phyloP scores from a whole-genome alignment of 306 rosid species.

The Malus asiatica region DNA sequence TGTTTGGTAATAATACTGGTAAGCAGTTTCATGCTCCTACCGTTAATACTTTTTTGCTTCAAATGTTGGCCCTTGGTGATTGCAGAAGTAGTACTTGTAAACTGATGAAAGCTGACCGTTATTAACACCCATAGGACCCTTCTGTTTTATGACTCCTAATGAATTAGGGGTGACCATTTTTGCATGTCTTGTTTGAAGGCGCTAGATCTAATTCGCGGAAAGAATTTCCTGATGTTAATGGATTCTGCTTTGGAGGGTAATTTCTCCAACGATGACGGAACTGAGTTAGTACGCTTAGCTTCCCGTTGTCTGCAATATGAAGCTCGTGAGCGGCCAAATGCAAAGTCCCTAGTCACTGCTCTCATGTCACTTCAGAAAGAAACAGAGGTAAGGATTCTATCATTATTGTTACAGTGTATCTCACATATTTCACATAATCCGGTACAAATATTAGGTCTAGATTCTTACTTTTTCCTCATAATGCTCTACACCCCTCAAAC shows the following conservation, averaged over 20 bases:
- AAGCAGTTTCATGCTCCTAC: background rate
- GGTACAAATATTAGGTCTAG: background rate
- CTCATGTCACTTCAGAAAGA: conserved; percentile 83
- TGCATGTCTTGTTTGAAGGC: conserved; percentile 43
- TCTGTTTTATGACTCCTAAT: background rate
- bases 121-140: background rate
- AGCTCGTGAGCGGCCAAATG: conserved; percentile 96
- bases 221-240: conserved; percentile 89
- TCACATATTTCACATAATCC: background rate
- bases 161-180: background rate
- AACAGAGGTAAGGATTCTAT: conserved; percentile 49
- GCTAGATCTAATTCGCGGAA: conserved; percentile 86
- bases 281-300: conserved; percentile 88
- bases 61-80: background rate
- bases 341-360: conserved; percentile 76
- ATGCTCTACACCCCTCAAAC: background rate
- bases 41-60: background rate
- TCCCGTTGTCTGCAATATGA: conserved; percentile 92
- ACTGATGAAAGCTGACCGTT: background rate
- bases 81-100: background rate
- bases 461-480: background rate
- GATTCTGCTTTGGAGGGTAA: conserved; percentile 94
- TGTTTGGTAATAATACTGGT: background rate
- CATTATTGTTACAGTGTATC: background rate
- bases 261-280: conserved; percentile 93